Base-by-base conservation (phyloP, 1,139 yeast species). In the Nakaseomyces kungkrabaensis region DNA sequence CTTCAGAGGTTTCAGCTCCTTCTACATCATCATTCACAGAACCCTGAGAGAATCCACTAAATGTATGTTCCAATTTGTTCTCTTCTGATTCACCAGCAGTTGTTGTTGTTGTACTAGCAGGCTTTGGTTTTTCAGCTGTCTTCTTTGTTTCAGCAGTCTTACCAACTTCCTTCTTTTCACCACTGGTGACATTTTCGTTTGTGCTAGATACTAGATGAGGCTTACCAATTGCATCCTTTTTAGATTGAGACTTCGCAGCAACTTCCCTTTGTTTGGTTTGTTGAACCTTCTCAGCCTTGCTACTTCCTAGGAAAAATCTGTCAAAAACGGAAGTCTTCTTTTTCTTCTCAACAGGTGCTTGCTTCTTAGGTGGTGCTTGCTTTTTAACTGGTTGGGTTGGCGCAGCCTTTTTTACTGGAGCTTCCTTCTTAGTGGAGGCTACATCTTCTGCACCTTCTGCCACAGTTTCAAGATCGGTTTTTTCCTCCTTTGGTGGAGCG, bases 11-110 rank as follows among this genome's bases (percentile, higher is more conserved):
- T 27, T 45, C 31, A n/a, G 41, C 25, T 36, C 37, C 40, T 25
- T 34, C 36, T 11, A 27, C 36, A 22, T 46, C 48, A 32, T 48
- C 43, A 26, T 41, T 40, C 6, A 36, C 41, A 5, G 59, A 54
- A 11, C 50, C 56, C 34, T 56, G 59, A 13, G 59, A 55, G 40
- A 56, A 55, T 7, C 59, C 59, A 50, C 56, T 56, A 42, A 56
- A 56, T 1, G 59, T 47, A 24, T 36, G 45, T 36, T 47, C 46
- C n/a, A 47, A 17, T 13, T 43, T 43, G 7, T 45, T 45, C 4
- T 45, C 44, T 29, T 41, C 47, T 5, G 41, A 22, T 24, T 46
- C 38, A 31, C 10, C 40, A 31, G 31, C 25, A 13, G 33, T 29
- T 7, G 44, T 13, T 29, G 44, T 7, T 4, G 29, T 25, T 29